A percentile compares a stretch with the other conserved stretches of the same genome.
Conservation (phyloP, 2,329 filamentous ascomycete genomes). For the Aspergillus ustus region DNA sequence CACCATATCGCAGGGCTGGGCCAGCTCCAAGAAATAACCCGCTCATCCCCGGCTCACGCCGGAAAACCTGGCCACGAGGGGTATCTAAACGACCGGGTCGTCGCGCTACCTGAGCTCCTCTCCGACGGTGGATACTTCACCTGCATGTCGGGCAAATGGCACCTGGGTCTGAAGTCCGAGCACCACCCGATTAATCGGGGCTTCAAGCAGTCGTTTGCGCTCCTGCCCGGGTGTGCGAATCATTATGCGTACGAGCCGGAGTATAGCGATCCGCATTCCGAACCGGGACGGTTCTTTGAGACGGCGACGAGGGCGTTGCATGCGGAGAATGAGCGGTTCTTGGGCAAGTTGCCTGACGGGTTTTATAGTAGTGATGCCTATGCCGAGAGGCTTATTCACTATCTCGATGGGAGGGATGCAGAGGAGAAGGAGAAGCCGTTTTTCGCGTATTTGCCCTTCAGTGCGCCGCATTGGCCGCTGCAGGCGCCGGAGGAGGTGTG, state of each 20-base stretch:
- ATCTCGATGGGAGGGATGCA: slow-evolving; percentile 54
- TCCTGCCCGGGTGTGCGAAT: slow-evolving; percentile 64
- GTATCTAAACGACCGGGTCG: slow-evolving; percentile 65
- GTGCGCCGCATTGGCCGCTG: slow-evolving; percentile 67
- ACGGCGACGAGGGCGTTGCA: slow-evolving; percentile 36
- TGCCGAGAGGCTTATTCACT: slow-evolving; percentile 57
- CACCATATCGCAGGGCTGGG: slow-evolving; percentile 60
- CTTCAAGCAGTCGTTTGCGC: slow-evolving; percentile 63
- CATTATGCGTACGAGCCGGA: slow-evolving; percentile 60
- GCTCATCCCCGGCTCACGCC: slow-evolving; percentile 55
- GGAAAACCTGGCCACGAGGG: slow-evolving; percentile 66
- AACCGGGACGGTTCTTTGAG: background rate
- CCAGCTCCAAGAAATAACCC: slow-evolving; percentile 62
- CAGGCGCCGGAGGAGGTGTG: slow-evolving; percentile 62
- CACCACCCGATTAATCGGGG: slow-evolving; percentile 60
- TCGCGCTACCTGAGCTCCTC: slow-evolving; percentile 62
- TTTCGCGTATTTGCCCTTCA: slow-evolving; percentile 65
- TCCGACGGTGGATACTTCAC: slow-evolving; percentile 64
- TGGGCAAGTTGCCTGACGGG: slow-evolving; percentile 53
- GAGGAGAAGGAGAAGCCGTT: slow-evolving; percentile 51
- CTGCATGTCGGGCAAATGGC: slow-evolving; percentile 67
- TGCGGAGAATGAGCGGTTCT: slow-evolving; percentile 50
- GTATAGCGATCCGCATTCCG: slow-evolving; percentile 28
- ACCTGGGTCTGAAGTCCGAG: slow-evolving; percentile 63
- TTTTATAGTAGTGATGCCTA: slow-evolving; percentile 61